Evolutionary conservation across 2,329 filamentous ascomycete genomes (phyloP).

Genomic region (Venturia carpophila): DNA sequence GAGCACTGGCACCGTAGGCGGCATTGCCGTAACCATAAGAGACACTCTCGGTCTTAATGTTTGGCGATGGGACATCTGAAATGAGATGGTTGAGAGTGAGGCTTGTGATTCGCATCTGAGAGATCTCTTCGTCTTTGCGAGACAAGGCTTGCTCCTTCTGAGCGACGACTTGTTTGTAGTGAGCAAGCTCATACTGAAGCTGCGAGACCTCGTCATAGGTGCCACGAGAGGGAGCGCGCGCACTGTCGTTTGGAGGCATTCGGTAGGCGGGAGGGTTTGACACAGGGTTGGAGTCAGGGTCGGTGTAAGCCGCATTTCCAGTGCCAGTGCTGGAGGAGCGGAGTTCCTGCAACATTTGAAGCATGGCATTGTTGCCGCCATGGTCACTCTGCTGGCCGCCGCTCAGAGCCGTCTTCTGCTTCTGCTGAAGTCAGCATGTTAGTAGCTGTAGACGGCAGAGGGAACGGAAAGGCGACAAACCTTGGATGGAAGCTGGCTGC

Average conservation of each 20-base stretch:
- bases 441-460: not conserved
- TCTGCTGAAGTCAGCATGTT: slow-evolving; percentile 11
- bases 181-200: slow-evolving; percentile 52
- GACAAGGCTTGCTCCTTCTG: slow-evolving; percentile 62
- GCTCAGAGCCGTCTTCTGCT: not conserved
- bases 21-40: slow-evolving; percentile 42
- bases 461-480: slow-evolving; percentile 5
- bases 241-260: not conserved
- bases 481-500: slow-evolving; percentile 9
- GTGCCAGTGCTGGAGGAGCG: not conserved
- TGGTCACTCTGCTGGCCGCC: not conserved
- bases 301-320: not conserved
- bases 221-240: not conserved
- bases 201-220: not conserved
- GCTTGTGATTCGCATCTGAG: slow-evolving; percentile 54
- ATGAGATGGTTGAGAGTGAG: slow-evolving; percentile 43
- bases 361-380: not conserved
- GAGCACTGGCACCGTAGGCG: slow-evolving; percentile 22
- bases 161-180: slow-evolving; percentile 63
- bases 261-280: not conserved
- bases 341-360: slow-evolving; percentile 8
- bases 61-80: slow-evolving; percentile 6
- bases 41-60: slow-evolving; percentile 41
- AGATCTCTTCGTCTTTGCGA: slow-evolving; percentile 63
- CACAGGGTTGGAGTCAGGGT: slow-evolving; percentile 2